Percentiles rank a stretch among this genome's conserved stretches.
Conservation (phyloP, 352 stramenopile species). For the Pythium sukuiense region DNA sequence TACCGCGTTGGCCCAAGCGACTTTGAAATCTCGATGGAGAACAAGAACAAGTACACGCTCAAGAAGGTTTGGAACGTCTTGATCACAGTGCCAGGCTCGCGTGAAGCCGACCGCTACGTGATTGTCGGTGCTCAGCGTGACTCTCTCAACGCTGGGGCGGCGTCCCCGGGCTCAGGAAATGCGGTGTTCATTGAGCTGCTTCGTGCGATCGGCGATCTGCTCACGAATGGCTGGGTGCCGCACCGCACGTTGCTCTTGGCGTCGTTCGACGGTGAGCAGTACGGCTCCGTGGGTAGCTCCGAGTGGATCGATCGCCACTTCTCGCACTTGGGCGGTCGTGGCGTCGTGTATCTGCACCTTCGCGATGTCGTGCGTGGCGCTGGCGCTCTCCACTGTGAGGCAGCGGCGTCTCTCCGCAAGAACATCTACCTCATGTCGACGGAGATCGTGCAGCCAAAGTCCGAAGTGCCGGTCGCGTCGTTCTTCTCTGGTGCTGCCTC, state of each 20-base stretch:
- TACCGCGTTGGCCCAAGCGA: constrained; percentile 40
- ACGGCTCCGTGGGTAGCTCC: constrained; percentile 74
- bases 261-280: constrained; percentile 79
- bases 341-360: constrained; percentile 75
- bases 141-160: constrained; percentile 65
- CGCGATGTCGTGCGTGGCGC: constrained; percentile 69
- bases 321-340: constrained; percentile 57
- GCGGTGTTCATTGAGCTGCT: constrained; percentile 77
- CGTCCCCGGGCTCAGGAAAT: constrained; percentile 68
- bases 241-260: constrained; percentile 78
- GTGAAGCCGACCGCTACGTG: constrained; percentile 76
- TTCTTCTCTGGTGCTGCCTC: constrained; percentile 38
- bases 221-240: constrained; percentile 73
- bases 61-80: constrained; percentile 83
- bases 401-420: constrained; percentile 68
- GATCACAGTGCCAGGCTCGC: constrained; percentile 66
- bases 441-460: constrained; percentile 66
- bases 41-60: constrained; percentile 67
- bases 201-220: constrained; percentile 52
- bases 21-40: constrained; percentile 44
- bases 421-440: constrained; percentile 75
- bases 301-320: constrained; percentile 84
- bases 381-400: constrained; percentile 64
- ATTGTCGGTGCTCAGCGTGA: constrained; percentile 70
- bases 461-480: constrained; percentile 38